A percentile compares a stretch with the other conserved stretches of the same genome.
Conservation (phyloP, 1,284 basidiomycete species). For the Moesziomyces sp. region DNA sequence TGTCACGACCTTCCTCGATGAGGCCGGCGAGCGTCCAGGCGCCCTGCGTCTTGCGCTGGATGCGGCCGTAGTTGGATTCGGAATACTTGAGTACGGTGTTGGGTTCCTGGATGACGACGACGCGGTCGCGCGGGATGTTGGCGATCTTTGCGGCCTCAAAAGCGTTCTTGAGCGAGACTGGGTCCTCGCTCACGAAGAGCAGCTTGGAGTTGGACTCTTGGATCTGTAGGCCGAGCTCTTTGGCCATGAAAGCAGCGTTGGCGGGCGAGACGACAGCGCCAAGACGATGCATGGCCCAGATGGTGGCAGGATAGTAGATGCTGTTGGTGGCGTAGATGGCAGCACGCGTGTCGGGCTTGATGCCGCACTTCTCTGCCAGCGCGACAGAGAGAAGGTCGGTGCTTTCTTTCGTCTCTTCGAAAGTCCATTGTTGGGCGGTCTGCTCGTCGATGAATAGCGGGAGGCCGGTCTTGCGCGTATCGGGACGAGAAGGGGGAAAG, state of each 20-base stretch:
- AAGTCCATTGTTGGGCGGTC: conserved; percentile 45
- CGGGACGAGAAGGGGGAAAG: conserved; percentile 50
- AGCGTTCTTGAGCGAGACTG: conserved; percentile 70
- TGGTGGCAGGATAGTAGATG: conserved; percentile 75
- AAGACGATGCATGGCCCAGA: conserved; percentile 81
- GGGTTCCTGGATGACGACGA: conserved; percentile 49
- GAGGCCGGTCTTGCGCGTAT: conserved; percentile 46
- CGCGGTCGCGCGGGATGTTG: conserved; percentile 71
- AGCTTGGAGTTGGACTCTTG: conserved; percentile 73
- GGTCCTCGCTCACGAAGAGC: conserved; percentile 74
- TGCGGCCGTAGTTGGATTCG: conserved; percentile 40
- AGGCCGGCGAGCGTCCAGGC: conserved; percentile 72
- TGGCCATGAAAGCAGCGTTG: conserved; percentile 77
- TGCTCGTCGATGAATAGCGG: conserved; percentile 58
- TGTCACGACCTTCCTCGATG: conserved; percentile 68
- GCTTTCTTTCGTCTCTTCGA: conserved; percentile 47
- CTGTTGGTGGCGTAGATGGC: conserved; percentile 54
- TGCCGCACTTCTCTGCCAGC: conserved; percentile 18
- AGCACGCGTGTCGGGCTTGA: conserved; percentile 41
- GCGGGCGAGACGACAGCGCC: conserved; percentile 79
- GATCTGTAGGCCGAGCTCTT: conserved; percentile 73
- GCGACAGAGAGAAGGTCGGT: conserved; percentile 48
- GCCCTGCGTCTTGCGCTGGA: conserved; percentile 49
- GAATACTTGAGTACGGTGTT: conserved; percentile 37
- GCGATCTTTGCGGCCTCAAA: conserved; percentile 72